Conservation (phyloP, 129 eudicot species). For the carrot (Daucus carota) region DH1_v3.0 NC_030386.2:29228501-29229000, state of each 20-base stretch:
- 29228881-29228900: background rate
- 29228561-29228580: background rate
- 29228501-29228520: conserved; percentile 42
- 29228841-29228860: background rate
- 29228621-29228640: conserved; percentile 35
- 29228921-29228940: background rate
- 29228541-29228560: too few relatives aligned
- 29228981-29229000: too few relatives aligned
- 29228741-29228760: conserved; percentile 40
- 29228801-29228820: background rate
- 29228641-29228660: conserved; percentile 36
- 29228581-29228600: background rate
- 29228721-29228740: conserved; percentile 35
- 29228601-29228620: conserved; percentile 48
- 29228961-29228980: too few relatives aligned
- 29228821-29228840: background rate
- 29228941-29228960: background rate
- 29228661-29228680: conserved; percentile 38
- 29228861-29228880: background rate
- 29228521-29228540: background rate
- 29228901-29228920: background rate
- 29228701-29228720: conserved; percentile 55
- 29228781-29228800: background rate
- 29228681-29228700: conserved; percentile 42
- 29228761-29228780: background rate